Percentiles rank a stretch among this genome's conserved stretches.
These are phyloP conservation scores for Viola pubescens DNA, from an alignment of 441 rosid species.

Conservation along the genomic window DNA sequence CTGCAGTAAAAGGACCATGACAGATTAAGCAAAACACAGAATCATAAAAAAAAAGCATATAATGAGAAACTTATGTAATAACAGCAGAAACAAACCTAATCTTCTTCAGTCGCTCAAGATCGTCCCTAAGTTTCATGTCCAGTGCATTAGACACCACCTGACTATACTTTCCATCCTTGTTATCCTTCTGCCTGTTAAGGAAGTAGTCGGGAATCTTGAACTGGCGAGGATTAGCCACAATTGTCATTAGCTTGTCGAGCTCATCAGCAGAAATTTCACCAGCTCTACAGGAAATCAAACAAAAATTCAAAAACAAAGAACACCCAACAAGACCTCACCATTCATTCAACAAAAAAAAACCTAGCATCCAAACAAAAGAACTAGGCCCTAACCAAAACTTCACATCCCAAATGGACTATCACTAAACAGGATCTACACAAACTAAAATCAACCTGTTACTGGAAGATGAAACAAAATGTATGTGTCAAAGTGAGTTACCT, in stretches of 20 bases:
- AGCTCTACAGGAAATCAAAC: constrained; percentile 32
- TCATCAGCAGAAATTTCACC: constrained; percentile 76
- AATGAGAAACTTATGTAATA: not conserved
- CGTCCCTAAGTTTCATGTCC: constrained; percentile 92
- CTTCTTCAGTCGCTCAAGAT: constrained; percentile 78
- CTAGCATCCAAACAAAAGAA: not conserved
- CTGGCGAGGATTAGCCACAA: constrained; percentile 82
- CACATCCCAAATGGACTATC: too few relatives aligned
- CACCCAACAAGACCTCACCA: not conserved
- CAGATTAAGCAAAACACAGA: not conserved
- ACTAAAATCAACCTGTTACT: not conserved
- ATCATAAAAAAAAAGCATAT: not conserved
- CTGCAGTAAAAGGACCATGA: constrained; percentile 21
- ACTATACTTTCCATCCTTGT: constrained; percentile 77
- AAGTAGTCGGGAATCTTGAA: constrained; percentile 93
- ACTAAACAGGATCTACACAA: too few relatives aligned
- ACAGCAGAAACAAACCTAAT: constrained; percentile 33
- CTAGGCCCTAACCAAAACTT: not conserved
- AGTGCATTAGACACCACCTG: constrained; percentile 84
- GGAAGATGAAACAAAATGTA: not conserved
- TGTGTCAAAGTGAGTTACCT: constrained; percentile 29
- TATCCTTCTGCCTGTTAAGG: constrained; percentile 83
- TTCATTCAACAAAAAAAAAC: not conserved
- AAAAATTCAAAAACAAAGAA: not conserved
- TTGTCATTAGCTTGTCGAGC: constrained; percentile 71